Evolutionary conservation across 2,329 filamentous ascomycete genomes (phyloP), one percentile per base, ranked within the genome.

Genomic region (Apiospora kogelbergensis): DNA sequence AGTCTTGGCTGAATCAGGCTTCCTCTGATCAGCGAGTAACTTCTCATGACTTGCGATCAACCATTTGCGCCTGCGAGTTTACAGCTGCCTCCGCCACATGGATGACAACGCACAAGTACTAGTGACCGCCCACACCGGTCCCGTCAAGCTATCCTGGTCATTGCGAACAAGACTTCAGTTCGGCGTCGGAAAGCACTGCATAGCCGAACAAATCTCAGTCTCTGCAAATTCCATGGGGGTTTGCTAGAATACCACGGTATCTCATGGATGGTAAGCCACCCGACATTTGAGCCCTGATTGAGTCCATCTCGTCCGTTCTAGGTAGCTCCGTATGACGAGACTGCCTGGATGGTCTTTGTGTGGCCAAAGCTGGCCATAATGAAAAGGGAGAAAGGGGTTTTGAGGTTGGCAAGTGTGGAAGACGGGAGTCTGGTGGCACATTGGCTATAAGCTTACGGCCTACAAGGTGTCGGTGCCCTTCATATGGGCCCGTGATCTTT

Each of bases 1-100:
- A 81, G 87, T 89, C 69, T 79, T 89, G 74, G 87, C 87, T 74
- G 87, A 89, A 78, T 89, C 87, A 71, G 87, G 87, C 74, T 89
- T 89, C 79, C 83, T 89, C 71, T 89, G 81, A 84, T 33, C 53
- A 37, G 20, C 53, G 30, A 60, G 53, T 22, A 60, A 60, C 26
- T 30, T 60, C 17, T n/a, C 30, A 37, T 60, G n/a, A 60, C 53
- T 60, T 37, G 53, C 30, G 53, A 30, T 60, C 30, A 60, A 37
- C 30, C 53, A 60, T 60, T 33, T 37, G 53, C 30, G 53, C 33
- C 30, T 37, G 30, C 30, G 20, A n/a, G 30, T 60, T 30, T 37
- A 60, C 30, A n/a, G 10, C 53, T 17, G 9, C 26, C 17, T n/a
- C 20, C 20, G n/a, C 30, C 17, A 60, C 13, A 13, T 37, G 53